These are phyloP conservation scores for Westerdykella aurantiaca DNA, from an alignment of 2,329 filamentous ascomycete species.

Conservation along the genomic window DNA sequence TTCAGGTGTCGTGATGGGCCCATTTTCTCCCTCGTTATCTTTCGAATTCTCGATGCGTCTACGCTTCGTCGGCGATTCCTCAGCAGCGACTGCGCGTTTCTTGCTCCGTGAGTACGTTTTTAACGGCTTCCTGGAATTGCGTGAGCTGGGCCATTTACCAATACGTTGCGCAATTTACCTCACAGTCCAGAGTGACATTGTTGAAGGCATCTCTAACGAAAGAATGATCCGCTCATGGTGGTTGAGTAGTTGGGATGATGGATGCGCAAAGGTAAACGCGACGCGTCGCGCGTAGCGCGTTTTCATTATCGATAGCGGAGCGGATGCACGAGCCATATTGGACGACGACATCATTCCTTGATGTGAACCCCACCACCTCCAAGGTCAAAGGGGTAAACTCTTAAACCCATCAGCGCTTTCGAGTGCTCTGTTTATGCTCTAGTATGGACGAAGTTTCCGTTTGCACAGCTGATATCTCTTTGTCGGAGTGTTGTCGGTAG, in stretches of 20 bases:
- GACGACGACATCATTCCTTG: no score
- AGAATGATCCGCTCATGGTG: not conserved
- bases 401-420: no score
- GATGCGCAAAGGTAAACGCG: not conserved
- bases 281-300: not conserved
- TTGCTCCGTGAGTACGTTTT: constrained; percentile 35
- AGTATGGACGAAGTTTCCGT: no score
- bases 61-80: constrained; percentile 33
- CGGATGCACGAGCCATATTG: no score
- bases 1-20: not conserved
- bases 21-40: constrained; percentile 1
- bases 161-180: constrained; percentile 16
- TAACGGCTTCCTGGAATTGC: constrained; percentile 19
- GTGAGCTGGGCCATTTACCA: constrained; percentile 11
- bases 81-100: constrained; percentile 24
- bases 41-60: constrained; percentile 26
- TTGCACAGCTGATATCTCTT: no score
- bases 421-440: no score
- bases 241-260: not conserved
- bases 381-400: no score
- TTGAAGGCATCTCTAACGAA: constrained; percentile 2
- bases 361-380: no score
- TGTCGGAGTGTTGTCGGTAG: no score
- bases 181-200: constrained; percentile 19
- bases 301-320: no score